phyloP scores from a whole-genome alignment of 2,329 filamentous ascomycete genomes.

The Arthrobotrys sphaeroides region DNA sequence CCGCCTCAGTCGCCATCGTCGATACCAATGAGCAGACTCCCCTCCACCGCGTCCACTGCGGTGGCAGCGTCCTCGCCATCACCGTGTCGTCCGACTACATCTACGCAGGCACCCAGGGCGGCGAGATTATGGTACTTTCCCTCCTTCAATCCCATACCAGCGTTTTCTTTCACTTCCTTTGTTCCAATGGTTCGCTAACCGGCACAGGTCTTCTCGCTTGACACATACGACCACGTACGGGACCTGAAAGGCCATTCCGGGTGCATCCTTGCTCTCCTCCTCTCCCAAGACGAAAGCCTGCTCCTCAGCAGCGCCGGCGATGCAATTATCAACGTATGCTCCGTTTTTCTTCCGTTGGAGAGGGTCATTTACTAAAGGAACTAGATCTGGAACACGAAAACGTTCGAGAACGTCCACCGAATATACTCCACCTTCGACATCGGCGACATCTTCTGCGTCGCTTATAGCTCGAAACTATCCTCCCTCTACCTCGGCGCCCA shows the following conservation, averaged over 20 bases:
- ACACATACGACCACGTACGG: constrained; percentile 81
- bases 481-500: constrained; percentile 92
- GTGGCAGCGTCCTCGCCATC: constrained; percentile 72
- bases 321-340: constrained; percentile 80
- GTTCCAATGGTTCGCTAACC: background rate
- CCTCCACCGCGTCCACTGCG: constrained; percentile 49
- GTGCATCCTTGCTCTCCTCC: constrained; percentile 83
- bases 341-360: constrained; percentile 1
- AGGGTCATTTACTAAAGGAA: constrained; percentile 27
- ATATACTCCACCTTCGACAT: constrained; percentile 94
- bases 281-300: constrained; percentile 77
- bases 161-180: background rate
- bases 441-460: constrained; percentile 94
- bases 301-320: constrained; percentile 95
- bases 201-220: constrained; percentile 78
- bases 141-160: background rate
- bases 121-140: constrained; percentile 76
- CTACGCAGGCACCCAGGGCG: constrained; percentile 91
- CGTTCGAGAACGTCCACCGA: constrained; percentile 80
- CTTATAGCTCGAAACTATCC: constrained; percentile 80
- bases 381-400: constrained; percentile 80
- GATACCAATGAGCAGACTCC: constrained; percentile 42
- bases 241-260: constrained; percentile 89
- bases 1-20: constrained; percentile 34
- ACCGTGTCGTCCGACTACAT: constrained; percentile 82